phyloP scores from a whole-genome alignment of 441 rosid species.

The Aquilaria agallochum region DNA sequence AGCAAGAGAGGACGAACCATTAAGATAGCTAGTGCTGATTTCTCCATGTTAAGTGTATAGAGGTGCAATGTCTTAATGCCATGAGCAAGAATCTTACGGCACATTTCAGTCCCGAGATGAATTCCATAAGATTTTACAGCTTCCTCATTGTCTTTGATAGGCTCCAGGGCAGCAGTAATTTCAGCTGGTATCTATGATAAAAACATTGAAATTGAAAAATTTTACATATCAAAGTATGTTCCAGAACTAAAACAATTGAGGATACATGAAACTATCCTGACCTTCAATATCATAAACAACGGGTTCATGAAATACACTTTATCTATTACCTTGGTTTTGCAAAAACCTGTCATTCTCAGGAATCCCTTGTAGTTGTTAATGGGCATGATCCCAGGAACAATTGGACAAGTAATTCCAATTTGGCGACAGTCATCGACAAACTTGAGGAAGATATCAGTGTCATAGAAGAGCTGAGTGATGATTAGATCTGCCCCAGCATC shows the following conservation, averaged over 20 bases:
- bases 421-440: slow-evolving; percentile 92
- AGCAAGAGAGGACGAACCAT: slow-evolving; percentile 40
- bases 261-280: too few relatives aligned
- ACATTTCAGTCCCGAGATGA: slow-evolving; percentile 96
- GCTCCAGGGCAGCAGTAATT: slow-evolving; percentile 81
- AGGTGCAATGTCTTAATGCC: slow-evolving; percentile 85
- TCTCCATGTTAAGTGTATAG: slow-evolving; percentile 95
- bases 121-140: slow-evolving; percentile 87
- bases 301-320: not conserved
- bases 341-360: slow-evolving; percentile 95
- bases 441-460: slow-evolving; percentile 85
- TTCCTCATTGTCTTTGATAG: slow-evolving; percentile 95
- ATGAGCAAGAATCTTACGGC: slow-evolving; percentile 83
- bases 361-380: slow-evolving; percentile 95
- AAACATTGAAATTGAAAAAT: not conserved
- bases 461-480: slow-evolving; percentile 86
- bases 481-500: slow-evolving; percentile 98
- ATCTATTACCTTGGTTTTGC: slow-evolving; percentile 81
- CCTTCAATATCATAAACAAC: not conserved
- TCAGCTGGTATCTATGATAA: slow-evolving; percentile 69
- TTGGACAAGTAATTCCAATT: slow-evolving; percentile 86
- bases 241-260: too few relatives aligned
- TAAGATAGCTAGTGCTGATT: slow-evolving; percentile 79
- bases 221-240: too few relatives aligned
- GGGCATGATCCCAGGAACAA: slow-evolving; percentile 99